These are phyloP conservation scores for Ceratobasidium theobromae DNA, from an alignment of 1,284 basidiomycete genomes.

Conservation along the genomic window DNA sequence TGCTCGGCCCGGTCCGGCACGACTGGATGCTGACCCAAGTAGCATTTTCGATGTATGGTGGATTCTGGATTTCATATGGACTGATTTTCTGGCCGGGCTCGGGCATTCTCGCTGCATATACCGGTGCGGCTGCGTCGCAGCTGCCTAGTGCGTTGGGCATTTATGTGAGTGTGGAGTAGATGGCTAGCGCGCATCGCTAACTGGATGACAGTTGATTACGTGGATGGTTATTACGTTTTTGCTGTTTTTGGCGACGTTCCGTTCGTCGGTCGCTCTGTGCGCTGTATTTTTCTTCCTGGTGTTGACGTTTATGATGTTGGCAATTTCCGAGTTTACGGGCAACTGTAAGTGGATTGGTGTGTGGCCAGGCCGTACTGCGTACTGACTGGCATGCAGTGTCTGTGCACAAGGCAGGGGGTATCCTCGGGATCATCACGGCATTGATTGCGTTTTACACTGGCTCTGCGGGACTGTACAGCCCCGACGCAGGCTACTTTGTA, in stretches of 20 bases:
- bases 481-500: conserved; percentile 42
- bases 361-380: neutral
- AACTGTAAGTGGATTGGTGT: neutral
- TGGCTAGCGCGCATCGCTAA: neutral
- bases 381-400: neutral
- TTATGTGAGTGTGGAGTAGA: conserved; percentile 43
- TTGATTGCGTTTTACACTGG: conserved; percentile 44
- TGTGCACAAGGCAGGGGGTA: conserved; percentile 21
- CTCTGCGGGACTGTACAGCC: conserved; percentile 57
- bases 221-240: conserved; percentile 43
- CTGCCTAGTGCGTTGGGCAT: conserved; percentile 47
- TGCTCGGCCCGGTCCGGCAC: conserved; percentile 45
- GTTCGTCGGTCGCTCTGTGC: conserved; percentile 48
- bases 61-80: conserved; percentile 44
- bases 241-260: conserved; percentile 42
- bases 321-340: conserved; percentile 42
- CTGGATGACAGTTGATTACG: neutral
- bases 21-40: conserved; percentile 51
- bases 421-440: conserved; percentile 11
- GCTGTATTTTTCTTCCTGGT: conserved; percentile 55
- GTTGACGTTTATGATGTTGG: conserved; percentile 50
- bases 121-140: conserved; percentile 38
- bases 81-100: conserved; percentile 43
- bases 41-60: conserved; percentile 49
- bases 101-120: conserved; percentile 44